Evolutionary conservation across 257 asterid genomes (phyloP).

Genomic region (Solanum peruvianum): DNA sequence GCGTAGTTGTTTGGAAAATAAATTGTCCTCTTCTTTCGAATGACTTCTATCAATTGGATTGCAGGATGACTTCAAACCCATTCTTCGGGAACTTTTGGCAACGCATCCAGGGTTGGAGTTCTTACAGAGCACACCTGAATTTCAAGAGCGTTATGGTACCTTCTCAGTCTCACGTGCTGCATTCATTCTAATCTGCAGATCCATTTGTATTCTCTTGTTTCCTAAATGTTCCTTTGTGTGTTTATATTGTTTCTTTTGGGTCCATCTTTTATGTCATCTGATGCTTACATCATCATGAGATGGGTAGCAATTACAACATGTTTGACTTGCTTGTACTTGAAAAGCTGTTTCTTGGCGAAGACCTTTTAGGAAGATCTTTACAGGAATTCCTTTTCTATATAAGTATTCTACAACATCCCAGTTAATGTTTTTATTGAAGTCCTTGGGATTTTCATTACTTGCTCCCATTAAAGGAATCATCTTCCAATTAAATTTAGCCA

Average conservation of each 20-base stretch:
- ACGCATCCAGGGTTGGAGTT: conserved; percentile 99
- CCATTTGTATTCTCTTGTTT: not conserved
- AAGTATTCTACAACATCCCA: not conserved
- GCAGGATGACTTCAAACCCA: conserved; percentile 90
- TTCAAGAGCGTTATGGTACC: conserved; percentile 98
- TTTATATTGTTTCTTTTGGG: not conserved
- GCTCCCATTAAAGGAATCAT: not conserved
- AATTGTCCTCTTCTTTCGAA: not conserved
- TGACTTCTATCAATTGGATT: not conserved
- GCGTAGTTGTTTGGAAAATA: not conserved
- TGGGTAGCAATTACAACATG: not conserved
- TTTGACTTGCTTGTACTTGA: not conserved
- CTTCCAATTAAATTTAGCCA: not conserved
- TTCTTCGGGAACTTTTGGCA: conserved; percentile 90
- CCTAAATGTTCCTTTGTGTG: not conserved
- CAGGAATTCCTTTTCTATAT: not conserved
- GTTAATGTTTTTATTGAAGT: not conserved
- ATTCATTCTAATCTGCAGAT: not conserved
- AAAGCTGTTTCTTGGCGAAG: not conserved
- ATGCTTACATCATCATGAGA: not conserved
- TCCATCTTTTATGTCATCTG: not conserved
- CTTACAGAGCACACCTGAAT: conserved; percentile 97
- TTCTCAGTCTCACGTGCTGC: conserved; percentile 1
- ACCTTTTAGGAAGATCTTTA: not conserved
- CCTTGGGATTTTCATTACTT: not conserved